These are phyloP conservation scores for Anisodus tanguticus DNA, from an alignment of 257 asterid species.

Conservation along the genomic window DNA sequence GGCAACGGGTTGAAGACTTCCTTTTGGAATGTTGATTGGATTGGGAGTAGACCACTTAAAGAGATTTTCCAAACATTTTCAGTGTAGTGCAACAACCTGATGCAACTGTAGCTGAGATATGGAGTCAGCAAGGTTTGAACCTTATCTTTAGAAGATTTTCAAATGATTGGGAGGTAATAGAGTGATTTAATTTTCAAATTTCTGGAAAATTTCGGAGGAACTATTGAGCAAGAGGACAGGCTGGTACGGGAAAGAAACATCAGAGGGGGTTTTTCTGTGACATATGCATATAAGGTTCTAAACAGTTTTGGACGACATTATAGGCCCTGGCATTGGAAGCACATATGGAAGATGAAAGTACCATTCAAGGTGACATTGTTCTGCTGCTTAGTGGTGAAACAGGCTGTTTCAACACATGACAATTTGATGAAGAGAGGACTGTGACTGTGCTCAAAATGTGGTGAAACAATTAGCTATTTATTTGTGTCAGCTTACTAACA, in stretches of 20 bases:
- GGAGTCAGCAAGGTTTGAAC: constrained; percentile 8
- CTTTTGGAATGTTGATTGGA: background rate
- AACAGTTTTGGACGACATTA: constrained; percentile 6
- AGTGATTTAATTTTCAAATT: background rate
- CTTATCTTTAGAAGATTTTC: background rate
- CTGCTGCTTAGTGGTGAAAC: background rate
- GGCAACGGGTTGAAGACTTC: constrained; percentile 2
- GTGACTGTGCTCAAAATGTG: background rate
- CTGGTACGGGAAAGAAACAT: background rate
- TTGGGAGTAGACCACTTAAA: background rate
- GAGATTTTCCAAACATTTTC: background rate
- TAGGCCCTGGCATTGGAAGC: background rate
- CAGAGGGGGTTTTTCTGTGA: background rate
- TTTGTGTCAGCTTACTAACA: background rate
- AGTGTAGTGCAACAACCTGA: constrained; percentile 5
- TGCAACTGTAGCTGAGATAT: background rate
- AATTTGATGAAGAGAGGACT: background rate
- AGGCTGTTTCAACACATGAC: background rate
- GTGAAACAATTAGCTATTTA: constrained; percentile 10
- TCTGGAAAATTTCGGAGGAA: background rate
- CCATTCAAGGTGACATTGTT: constrained; percentile 5
- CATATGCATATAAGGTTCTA: background rate
- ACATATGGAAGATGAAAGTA: background rate
- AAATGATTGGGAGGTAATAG: background rate
- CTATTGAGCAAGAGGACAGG: constrained; percentile 1